Conservation (phyloP, 495 filamentous ascomycete species). For the Podospora comata region DNA sequence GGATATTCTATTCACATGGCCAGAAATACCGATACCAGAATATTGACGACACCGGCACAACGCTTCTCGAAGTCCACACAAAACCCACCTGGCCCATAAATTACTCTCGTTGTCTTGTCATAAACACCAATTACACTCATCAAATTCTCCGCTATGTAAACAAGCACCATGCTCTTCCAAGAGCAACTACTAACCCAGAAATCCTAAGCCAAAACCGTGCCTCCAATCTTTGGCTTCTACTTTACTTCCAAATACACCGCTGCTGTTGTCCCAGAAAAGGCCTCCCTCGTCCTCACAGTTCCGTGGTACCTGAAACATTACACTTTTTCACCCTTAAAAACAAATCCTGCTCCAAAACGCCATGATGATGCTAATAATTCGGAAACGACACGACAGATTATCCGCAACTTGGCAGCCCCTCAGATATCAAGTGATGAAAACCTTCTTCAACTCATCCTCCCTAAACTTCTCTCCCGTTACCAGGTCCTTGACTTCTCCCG, state of each 20-base stretch:
- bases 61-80: too few relatives aligned
- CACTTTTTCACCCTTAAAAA: not conserved
- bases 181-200: not conserved
- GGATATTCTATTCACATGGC: not conserved
- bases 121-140: not conserved
- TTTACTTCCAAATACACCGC: not conserved
- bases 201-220: not conserved
- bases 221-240: not conserved
- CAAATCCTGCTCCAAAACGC: not conserved
- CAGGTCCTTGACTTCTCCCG: constrained; percentile 75
- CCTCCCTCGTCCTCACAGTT: not conserved
- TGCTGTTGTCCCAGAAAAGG: not conserved
- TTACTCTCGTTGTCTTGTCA: too few relatives aligned
- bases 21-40: too few relatives aligned
- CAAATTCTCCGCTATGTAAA: not conserved
- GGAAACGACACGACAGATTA: not conserved
- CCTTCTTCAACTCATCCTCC: constrained; percentile 68
- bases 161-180: not conserved
- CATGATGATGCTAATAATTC: not conserved
- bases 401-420: not conserved
- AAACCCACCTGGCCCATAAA: too few relatives aligned
- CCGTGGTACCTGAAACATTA: not conserved
- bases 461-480: constrained; percentile 67
- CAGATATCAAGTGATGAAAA: constrained; percentile 62
- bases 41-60: too few relatives aligned